Evolutionary conservation across 116 monocot species (phyloP).

Genomic region (Posidonia oceanica): DNA sequence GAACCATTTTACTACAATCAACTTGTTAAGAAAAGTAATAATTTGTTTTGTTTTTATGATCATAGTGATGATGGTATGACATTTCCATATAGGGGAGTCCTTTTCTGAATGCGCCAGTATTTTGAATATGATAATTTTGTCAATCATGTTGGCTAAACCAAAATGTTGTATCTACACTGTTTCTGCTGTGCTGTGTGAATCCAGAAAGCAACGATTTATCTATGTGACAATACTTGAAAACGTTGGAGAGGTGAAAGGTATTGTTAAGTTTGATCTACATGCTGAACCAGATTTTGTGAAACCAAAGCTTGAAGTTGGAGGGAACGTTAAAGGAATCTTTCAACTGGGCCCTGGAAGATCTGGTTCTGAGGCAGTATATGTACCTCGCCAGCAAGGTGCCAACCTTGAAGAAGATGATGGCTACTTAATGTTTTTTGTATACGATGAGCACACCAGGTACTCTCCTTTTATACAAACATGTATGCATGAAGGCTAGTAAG

Average conservation of each 20-base stretch:
- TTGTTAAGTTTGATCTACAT: conserved; percentile 86
- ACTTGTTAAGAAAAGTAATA: too few species aligned
- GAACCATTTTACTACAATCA: too few species aligned
- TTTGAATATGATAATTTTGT: not conserved
- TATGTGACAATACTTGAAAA: conserved; percentile 57
- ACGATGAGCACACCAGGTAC: conserved; percentile 87
- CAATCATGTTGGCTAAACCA: not conserved
- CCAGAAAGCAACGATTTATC: conserved; percentile 81
- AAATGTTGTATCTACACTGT: not conserved
- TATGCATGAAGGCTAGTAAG: too few species aligned
- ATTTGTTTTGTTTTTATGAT: too few species aligned
- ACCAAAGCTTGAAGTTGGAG: conserved; percentile 68
- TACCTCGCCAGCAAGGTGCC: conserved; percentile 62
- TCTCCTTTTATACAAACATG: not conserved
- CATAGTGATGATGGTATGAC: too few species aligned
- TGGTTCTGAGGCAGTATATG: conserved; percentile 92
- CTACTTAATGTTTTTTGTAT: conserved; percentile 92
- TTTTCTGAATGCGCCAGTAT: not conserved
- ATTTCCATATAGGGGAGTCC: too few species aligned
- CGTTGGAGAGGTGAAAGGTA: conserved; percentile 52
- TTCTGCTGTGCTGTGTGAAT: not conserved
- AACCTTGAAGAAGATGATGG: conserved; percentile 93
- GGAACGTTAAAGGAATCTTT: conserved; percentile 72
- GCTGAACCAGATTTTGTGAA: conserved; percentile 46
- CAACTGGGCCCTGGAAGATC: conserved; percentile 67